A percentile compares a stretch with the other conserved stretches of the same genome.
Evolutionary conservation across 805 yeast species (phyloP).

Genomic region (Starmerella stellata): DNA sequence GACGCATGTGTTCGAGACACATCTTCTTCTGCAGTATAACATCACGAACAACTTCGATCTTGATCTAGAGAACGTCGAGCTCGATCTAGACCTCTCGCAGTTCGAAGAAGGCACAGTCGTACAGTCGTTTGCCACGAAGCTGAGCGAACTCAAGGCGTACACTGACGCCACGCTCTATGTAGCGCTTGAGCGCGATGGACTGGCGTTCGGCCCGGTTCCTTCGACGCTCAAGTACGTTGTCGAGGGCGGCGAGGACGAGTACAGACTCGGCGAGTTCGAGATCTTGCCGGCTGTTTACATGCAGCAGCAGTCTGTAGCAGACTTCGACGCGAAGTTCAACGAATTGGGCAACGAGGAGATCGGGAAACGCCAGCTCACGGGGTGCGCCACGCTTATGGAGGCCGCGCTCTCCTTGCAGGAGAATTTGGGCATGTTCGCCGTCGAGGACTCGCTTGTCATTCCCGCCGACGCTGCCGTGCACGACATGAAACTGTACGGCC

Average conservation of each 20-base stretch:
- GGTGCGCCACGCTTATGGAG: conserved; percentile 32
- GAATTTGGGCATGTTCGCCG: conserved; percentile 46
- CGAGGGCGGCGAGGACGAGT: conserved; percentile 85
- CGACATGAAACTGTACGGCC: conserved; percentile 65
- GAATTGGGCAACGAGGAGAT: conserved; percentile 43
- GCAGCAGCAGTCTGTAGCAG: conserved; percentile 40
- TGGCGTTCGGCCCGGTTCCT: conserved; percentile 33
- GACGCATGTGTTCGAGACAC: conserved; percentile 62
- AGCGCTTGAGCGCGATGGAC: conserved; percentile 45
- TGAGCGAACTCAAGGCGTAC: conserved; percentile 54
- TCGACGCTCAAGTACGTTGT: conserved; percentile 57
- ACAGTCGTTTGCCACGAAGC: conserved; percentile 38
- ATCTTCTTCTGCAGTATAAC: conserved; percentile 63
- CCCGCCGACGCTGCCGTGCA: conserved; percentile 38
- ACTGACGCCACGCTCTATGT: conserved; percentile 61
- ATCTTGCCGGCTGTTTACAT: conserved; percentile 68
- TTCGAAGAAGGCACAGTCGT: conserved; percentile 37
- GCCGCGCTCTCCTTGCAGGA: conserved; percentile 37
- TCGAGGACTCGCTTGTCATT: conserved; percentile 56
- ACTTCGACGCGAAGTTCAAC: conserved; percentile 37
- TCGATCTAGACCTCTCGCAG: conserved; percentile 21
- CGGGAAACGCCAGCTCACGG: conserved; percentile 49
- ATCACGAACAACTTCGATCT: conserved; percentile 73
- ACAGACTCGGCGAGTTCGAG: conserved; percentile 66
- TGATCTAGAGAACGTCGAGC: conserved; percentile 58